Base-by-base conservation (phyloP, 805 yeast species). In the Schwanniomyces yamadae region DNA sequence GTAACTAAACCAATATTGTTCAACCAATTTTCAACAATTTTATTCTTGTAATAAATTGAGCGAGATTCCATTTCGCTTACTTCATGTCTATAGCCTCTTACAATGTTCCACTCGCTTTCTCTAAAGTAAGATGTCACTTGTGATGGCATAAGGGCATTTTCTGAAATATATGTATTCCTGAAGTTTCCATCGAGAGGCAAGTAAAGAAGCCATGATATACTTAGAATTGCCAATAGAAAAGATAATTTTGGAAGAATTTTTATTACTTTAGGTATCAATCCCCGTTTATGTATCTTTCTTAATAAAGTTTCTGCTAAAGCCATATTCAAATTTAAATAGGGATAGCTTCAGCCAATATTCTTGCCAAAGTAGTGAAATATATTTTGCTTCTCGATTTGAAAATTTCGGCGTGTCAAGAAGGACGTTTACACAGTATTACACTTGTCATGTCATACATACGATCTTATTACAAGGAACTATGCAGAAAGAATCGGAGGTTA, bases 71-170 rank as follows among this genome's bases (percentile, higher is more conserved):
- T 77, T 49, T 60, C 63, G 50, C 39, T 55, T 34, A 76, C 52
- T 44, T 81, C 84, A 28, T 73, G 74, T 41, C 96, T 73, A 54
- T 82, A 88, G 0, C 96, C 99, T 39, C 98, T 69, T 21, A 88
- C 77, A 37, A 84, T 68, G 51, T 90, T 87, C 97, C 98, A 93
- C 56, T 93, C 98, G 26, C 88, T 78, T 53, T 91, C 98, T 37
- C 97, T 73, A 57, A 86, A 93, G 55, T 88, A 89, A 16, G 95
- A 81, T 48, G 82, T 82, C 2, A 93, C 98, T 57, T 93, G 98
- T 0, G 95, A 90, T 6, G 99, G 97, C 86, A 93, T 81, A 57
- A 93, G 68, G 21, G 99, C 99, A 61, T 93, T 93, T 55, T 93
- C 99, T 6, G 95, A 84, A 9, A 90, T 84, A 57, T 93, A 93